Evolutionary conservation across 306 rosid species (phyloP), one percentile per base, ranked within the genome.

Genomic region (Prunus mira): DNA sequence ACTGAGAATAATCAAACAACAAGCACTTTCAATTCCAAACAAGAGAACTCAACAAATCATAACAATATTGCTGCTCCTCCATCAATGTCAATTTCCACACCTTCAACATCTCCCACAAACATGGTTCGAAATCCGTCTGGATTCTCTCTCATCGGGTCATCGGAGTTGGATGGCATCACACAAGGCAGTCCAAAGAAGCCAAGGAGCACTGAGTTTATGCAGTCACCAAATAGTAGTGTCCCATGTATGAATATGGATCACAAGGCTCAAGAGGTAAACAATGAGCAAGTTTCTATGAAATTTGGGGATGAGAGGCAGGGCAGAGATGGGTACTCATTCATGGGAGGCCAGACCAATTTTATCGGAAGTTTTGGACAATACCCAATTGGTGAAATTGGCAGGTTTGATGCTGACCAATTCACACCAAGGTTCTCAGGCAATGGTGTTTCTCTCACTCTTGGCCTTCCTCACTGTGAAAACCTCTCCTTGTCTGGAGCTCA

Each of bases 371-470:
- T 95, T 30, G 99, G 96, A 19, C 97, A 95, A 47, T 95, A 90
- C 84, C 97, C 97, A 13, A 92, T 95, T 20, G 96, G 85, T 6
- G 97, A 95, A 79, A 95, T 95, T 22, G 93, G 86, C 9, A 85
- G 98, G 83, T 92, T 87, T 76, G 94, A 86, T 79, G 86, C 86
- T 49, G 96, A 90, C 50, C 86, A 92, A 47, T 92, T 88, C 75
- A 58, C 93, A 62, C 91, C 90, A 76, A 85, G 97, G 76, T 95
- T 84, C 81, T 85, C 97, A 28, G 93, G 97, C 77, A 90, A 92
- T 84, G 87, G 96, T 0, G 97, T 95, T 46, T 95, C 99, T 12
- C 86, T 95, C 71, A 95, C 97, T 79, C 92, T 95, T 62, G 99
- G 99, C 60, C 95, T 95, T 30, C 99, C 97, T 25, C 97, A 92